Evolutionary conservation across 2,329 filamentous ascomycete species (phyloP), one percentile per base, ranked within the genome.

Genomic region (Torrubiella hemipterigena): DNA sequence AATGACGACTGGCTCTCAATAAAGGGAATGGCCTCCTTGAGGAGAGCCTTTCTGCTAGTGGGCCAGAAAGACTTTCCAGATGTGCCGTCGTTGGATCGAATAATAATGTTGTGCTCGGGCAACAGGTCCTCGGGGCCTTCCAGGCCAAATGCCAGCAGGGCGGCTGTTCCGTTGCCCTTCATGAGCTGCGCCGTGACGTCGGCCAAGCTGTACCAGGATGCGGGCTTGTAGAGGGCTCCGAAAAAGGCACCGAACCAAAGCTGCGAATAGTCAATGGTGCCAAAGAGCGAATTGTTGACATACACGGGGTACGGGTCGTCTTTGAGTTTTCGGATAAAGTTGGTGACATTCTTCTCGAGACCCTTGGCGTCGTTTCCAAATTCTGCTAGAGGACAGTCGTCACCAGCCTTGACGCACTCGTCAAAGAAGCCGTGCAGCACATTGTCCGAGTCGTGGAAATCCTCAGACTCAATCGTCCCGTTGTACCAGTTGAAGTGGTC

Each of bases 231-330:
- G 7, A 65, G 37, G 8, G 48, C 42, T 0, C 47, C 43, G 27
- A 64, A 63, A 2, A 65, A 43, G n/a, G n/a, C n/a, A n/a, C n/a
- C n/a, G n/a, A n/a, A n/a, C n/a, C n/a, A n/a, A n/a, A n/a, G n/a
- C n/a, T n/a, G n/a, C 9, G 51, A 59, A 3, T 46, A 41, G 17
- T 47, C 43, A 4, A 61, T 39, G 2, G 48, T 47, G 0, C 59
- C 60, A 17, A 60, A 58, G 4, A 50, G 41, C 2, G 51, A 53
- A 26, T 46, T 51, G 42, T 65, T 59, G 34, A 67, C 15, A 24
- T 36, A 36, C 22, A 36, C 27, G 3, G 44, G 43, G 16, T 63
- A 36, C 0, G 63, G 62, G 6, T 63, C 47, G 4, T 51, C 41
- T 17, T 47, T 44, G 4, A 69, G 43, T 3, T 46, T 38, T 1